Evolutionary conservation across 1,139 yeast species (phyloP), one percentile per base, ranked within the genome.

Genomic region (Pichia sp.): DNA sequence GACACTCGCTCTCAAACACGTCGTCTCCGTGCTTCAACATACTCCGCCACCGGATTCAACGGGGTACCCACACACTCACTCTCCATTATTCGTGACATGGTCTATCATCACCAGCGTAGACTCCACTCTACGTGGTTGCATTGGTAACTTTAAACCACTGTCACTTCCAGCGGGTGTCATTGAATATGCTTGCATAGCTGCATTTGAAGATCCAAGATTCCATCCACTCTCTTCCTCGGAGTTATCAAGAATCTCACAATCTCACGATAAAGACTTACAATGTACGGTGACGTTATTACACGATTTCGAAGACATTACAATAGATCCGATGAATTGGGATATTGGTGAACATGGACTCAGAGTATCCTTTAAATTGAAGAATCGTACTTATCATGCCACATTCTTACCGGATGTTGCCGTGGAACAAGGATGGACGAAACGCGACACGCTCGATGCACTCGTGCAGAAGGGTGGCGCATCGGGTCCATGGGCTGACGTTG

Each of bases 21-120:
- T n/a, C n/a, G n/a, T n/a, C n/a, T n/a, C n/a, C n/a, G n/a, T n/a
- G n/a, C n/a, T n/a, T n/a, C n/a, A n/a, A n/a, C n/a, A n/a, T n/a
- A n/a, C n/a, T n/a, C n/a, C n/a, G n/a, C n/a, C n/a, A n/a, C n/a
- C n/a, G n/a, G n/a, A n/a, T n/a, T n/a, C n/a, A n/a, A n/a, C n/a
- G n/a, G n/a, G n/a, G n/a, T n/a, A n/a, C n/a, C n/a, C n/a, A n/a
- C n/a, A n/a, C n/a, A n/a, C n/a, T n/a, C n/a, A 31, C 60, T 66
- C 30, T 3, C 94, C 96, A 0, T 59, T 91, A 25, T 91, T 91
- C 60, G 80, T 91, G 23, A 88, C 97, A 1, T 91, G 96, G 95
- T 77, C 80, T 53, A 72, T 69, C 32, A 11, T 37, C 12, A 12
- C 23, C 10, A 8, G 8, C 6, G 16, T 21, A 10, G 9, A 13